Base-by-base conservation (phyloP, 1,139 yeast species). In the Magnusiomyces paraingens region DNA sequence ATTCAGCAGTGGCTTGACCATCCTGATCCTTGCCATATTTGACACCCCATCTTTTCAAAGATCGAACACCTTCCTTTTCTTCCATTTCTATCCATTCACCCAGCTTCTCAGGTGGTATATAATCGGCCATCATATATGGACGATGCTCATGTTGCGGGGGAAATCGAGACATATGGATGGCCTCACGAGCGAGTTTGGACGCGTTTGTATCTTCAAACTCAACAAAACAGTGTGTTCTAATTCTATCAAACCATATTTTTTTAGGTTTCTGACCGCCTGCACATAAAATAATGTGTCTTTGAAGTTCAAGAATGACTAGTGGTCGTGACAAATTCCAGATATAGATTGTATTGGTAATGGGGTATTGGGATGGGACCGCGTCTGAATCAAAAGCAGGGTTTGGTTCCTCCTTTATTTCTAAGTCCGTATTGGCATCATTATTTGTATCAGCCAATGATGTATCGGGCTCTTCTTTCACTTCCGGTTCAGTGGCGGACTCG, bases 211-310 rank as follows among this genome's bases (percentile, higher is more conserved):
- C 20, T 1, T 51, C 18, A 46, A 54, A 54, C 1, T 22, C 17
- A 6, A 44, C 54, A 49, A 54, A 54, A 36, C 56, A 51, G 29
- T 54, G 52, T 21, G 54, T 48, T 8, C 54, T 47, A 22, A 54
- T 46, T 3, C 50, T 35, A 26, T 54, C 56, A 35, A 54, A 49
- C 56, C 56, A 54, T n/a, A 54, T 22, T 12, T n/a, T 14, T 3
- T 20, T 26, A 1, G 56, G 51, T 6, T 35, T 29, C 14, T 32
- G 50, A 14, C 29, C 52, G 17, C 45, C 51, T 15, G 54, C 56
- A 35, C 50, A 42, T 15, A n/a, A n/a, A 17, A 43, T 12, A 14
- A 51, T 29, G 17, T 44, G 41, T 11, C 14, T 42, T 36, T 29
- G 20, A 17, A 54, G 36, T 21, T 54, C 56, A 2, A 46, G 47